Evolutionary conservation across 2,329 filamentous ascomycete species (phyloP), one percentile per base, ranked within the genome.

Genomic region (Apiospora pterosperma): DNA sequence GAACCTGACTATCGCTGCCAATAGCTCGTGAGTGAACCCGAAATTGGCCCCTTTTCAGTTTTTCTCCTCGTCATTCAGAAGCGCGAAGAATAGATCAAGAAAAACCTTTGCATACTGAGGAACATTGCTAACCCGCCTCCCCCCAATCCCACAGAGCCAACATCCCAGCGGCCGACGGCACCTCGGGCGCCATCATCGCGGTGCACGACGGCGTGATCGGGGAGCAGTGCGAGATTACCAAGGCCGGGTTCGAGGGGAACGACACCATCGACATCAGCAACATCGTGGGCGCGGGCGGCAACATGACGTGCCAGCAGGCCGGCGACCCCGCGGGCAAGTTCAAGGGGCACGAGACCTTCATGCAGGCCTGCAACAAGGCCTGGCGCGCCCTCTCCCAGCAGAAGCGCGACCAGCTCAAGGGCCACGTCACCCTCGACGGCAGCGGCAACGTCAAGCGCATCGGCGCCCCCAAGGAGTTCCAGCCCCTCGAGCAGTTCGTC

Each of bases 151-250:
- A 16, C 10, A 67, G 73, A 63, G 67, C 68, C 12, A 71, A 64
- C 16, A 71, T 77, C 36, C 65, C 69, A 44, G 77, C 76, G 12
- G 66, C 73, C 8, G 76, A 78, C 64, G 71, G 73, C 19, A 71
- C 73, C 6, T 77, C 74, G 0, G 78, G 78, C 6, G 78, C 77
- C 34, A 76, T 79, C 61, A 79, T 79, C 59, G 76, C 77, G 34
- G 68, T 78, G 1, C 77, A 79, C 63, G 75, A 76, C 25, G 76
- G 76, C 36, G 68, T 73, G 21, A 76, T 78, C 61, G 75, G 77
- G 44, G 78, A 79, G 65, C 77, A 79, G 69, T 77, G 75, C 25
- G 77, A 79, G 67, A 76, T 79, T 62, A 79, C 76, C 62, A 79
- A 78, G 66, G 67, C 71, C 58, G 77, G 77, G 23, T 78, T 62